Percentiles rank a stretch among this genome's conserved stretches.
phyloP scores from a whole-genome alignment of 179 eudicot species.

The Gypsophila paniculata region DNA sequence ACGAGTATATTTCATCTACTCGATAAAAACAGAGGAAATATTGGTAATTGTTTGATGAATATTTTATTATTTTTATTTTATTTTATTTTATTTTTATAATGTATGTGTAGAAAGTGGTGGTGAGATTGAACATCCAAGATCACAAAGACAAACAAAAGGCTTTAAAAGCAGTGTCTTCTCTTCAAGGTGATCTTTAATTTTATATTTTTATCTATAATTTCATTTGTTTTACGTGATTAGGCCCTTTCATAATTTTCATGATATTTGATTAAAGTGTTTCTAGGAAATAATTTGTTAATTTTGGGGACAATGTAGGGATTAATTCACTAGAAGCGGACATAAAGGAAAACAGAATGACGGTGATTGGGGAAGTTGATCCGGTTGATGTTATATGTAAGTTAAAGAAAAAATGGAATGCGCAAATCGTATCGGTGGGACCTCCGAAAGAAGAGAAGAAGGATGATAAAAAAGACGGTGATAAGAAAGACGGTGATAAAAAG shows the following conservation, averaged over 20 bases:
- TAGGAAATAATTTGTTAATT: not conserved
- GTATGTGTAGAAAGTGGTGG: slow-evolving; percentile 41
- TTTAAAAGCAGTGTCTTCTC: slow-evolving; percentile 44
- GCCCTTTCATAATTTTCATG: too few relatives aligned
- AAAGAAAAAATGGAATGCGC: slow-evolving; percentile 31
- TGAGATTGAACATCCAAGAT: slow-evolving; percentile 37
- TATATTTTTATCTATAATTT: not conserved
- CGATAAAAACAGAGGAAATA: too few relatives aligned
- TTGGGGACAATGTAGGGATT: slow-evolving; percentile 31
- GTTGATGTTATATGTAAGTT: slow-evolving; percentile 31
- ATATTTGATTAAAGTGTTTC: too few relatives aligned
- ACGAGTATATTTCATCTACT: too few relatives aligned
- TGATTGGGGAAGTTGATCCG: slow-evolving; percentile 39
- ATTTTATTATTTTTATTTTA: too few relatives aligned
- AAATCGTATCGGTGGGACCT: slow-evolving; percentile 32
- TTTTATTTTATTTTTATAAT: too few relatives aligned
- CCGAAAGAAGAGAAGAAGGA: slow-evolving; percentile 18
- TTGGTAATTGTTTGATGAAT: too few relatives aligned
- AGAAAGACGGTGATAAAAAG: slow-evolving; percentile 17
- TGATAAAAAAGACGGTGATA: slow-evolving; percentile 8
- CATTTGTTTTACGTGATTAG: not conserved
- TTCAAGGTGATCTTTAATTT: slow-evolving; percentile 31
- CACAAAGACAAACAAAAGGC: slow-evolving; percentile 43
- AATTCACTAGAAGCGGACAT: slow-evolving; percentile 31
- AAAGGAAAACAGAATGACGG: slow-evolving; percentile 35